Evolutionary conservation across 2,329 filamentous ascomycete species (phyloP).

Genomic region (Fusarium nodosum): DNA sequence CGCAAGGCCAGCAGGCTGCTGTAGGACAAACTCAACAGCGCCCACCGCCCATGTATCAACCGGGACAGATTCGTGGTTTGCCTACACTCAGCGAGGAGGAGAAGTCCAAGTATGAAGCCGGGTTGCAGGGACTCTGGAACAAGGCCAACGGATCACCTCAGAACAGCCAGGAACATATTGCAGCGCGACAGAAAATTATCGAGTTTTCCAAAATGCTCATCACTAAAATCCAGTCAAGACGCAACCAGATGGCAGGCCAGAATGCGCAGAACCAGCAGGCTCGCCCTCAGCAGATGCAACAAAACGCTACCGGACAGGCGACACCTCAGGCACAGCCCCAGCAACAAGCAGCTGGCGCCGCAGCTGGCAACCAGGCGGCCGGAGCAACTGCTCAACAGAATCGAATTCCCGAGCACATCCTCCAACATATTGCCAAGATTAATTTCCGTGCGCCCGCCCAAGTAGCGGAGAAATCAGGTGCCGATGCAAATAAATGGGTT

Average conservation of each 20-base stretch:
- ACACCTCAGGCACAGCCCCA: constrained; percentile 43
- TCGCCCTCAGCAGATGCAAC: constrained; percentile 45
- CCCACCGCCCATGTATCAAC: constrained; percentile 62
- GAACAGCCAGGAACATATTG: constrained; percentile 63
- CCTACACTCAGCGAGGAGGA: constrained; percentile 67
- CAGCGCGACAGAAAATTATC: constrained; percentile 68
- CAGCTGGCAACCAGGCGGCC: constrained; percentile 28
- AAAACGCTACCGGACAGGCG: constrained; percentile 37
- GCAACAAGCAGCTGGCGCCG: constrained; percentile 27
- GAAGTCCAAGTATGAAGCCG: constrained; percentile 70
- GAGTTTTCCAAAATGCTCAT: constrained; percentile 72
- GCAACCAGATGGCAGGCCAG: constrained; percentile 51
- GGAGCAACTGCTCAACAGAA: constrained; percentile 46
- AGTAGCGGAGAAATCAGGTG: constrained; percentile 58
- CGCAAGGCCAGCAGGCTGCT: constrained; percentile 45
- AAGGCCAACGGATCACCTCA: constrained; percentile 63
- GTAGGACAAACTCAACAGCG: constrained; percentile 45
- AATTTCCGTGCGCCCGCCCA: constrained; percentile 61
- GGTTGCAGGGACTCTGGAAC: constrained; percentile 67
- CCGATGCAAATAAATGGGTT: constrained; percentile 64
- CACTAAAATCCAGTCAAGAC: constrained; percentile 62
- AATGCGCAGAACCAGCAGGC: constrained; percentile 46
- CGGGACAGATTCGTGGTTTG: constrained; percentile 66
- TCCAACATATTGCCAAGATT: constrained; percentile 63
- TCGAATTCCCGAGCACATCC: constrained; percentile 60